These are phyloP conservation scores for Quercus parvula DNA, from an alignment of 306 rosid species.

Conservation along the genomic window DNA sequence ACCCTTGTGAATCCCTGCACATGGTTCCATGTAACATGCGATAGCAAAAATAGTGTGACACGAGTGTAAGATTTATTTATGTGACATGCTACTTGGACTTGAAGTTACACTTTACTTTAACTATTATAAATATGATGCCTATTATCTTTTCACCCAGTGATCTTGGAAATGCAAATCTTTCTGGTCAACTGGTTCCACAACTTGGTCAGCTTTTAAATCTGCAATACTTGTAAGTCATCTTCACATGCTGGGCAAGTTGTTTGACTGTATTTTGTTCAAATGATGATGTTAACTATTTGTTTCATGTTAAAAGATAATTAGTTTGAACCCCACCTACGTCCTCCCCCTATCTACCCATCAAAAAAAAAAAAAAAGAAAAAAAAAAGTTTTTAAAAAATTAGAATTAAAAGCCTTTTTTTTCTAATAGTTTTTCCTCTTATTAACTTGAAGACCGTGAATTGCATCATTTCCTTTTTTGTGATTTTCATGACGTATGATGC, in stretches of 20 bases:
- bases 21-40: slow-evolving; percentile 90
- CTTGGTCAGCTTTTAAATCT: slow-evolving; percentile 73
- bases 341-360: no score
- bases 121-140: not conserved
- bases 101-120: not conserved
- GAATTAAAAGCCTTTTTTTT: no score
- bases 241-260: not conserved
- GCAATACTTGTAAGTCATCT: slow-evolving; percentile 83
- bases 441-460: no score
- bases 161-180: slow-evolving; percentile 92
- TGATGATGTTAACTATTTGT: not conserved
- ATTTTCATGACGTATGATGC: no score
- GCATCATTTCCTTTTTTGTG: no score
- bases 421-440: no score
- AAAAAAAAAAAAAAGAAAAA: no score
- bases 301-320: not conserved
- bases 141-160: slow-evolving; percentile 53
- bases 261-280: not conserved
- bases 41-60: slow-evolving; percentile 64
- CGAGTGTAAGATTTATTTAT: slow-evolving; percentile 71
- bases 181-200: slow-evolving; percentile 67
- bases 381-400: no score
- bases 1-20: slow-evolving; percentile 95
- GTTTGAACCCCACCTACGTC: no score
- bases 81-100: slow-evolving; percentile 9